Evolutionary conservation across 768 basidiomycete species (phyloP).

Genomic region (Rubroboletus satanas): DNA sequence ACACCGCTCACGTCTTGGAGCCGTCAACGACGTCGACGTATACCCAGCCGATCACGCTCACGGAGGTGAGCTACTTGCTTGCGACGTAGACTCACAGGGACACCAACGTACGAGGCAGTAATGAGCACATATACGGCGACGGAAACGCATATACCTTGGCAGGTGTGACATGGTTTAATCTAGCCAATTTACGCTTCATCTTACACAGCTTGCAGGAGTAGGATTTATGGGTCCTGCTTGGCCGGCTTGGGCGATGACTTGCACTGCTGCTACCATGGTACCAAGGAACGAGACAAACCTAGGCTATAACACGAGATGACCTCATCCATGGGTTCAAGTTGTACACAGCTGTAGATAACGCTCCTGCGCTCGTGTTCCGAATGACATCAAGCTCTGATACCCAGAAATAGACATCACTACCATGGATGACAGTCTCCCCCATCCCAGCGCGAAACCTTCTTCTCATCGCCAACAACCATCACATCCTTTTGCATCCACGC

Average conservation of each 20-base stretch:
- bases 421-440: constrained; percentile 25
- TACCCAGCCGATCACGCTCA: neutral
- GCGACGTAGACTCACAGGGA: neutral
- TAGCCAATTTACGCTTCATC: too few species aligned
- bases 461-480: constrained; percentile 36
- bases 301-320: neutral
- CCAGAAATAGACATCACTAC: neutral
- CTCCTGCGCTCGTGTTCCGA: neutral
- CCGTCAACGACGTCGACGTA: neutral
- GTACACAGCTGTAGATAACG: neutral
- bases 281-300: neutral
- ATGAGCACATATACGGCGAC: neutral
- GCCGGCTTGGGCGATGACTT: neutral
- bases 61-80: neutral
- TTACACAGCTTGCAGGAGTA: too few species aligned
- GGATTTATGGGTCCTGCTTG: too few species aligned
- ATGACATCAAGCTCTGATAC: neutral
- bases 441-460: constrained; percentile 18
- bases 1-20: too few species aligned
- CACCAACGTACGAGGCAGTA: neutral
- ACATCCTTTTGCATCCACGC: constrained; percentile 37
- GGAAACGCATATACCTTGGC: too few species aligned
- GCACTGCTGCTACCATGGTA: neutral
- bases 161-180: too few species aligned
- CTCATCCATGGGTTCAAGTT: neutral